A percentile compares a stretch with the other conserved stretches of the same genome.
Conservation (phyloP, 352 stramenopile species). For the Phytophthora ohioensis region DNA sequence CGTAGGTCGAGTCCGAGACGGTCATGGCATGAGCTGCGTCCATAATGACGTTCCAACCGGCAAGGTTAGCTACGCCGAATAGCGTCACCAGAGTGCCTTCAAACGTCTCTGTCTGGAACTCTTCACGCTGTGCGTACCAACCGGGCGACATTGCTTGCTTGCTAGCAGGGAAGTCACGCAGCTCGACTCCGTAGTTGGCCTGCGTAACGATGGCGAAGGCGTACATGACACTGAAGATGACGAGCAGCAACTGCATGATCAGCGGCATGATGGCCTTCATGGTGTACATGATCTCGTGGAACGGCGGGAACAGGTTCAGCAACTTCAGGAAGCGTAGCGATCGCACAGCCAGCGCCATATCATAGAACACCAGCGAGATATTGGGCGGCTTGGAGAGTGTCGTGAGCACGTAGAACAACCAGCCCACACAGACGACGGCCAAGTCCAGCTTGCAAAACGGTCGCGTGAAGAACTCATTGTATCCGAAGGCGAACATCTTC, state of each 20-base stretch:
- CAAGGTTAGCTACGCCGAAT: constrained; percentile 79
- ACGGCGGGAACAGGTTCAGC: constrained; percentile 84
- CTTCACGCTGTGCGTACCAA: constrained; percentile 76
- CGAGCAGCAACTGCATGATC: constrained; percentile 77
- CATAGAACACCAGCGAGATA: constrained; percentile 83
- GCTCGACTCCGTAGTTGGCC: constrained; percentile 71
- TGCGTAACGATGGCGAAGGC: constrained; percentile 85
- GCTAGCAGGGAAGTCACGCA: constrained; percentile 63
- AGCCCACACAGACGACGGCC: constrained; percentile 73
- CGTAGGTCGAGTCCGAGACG: constrained; percentile 60
- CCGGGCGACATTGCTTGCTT: constrained; percentile 58
- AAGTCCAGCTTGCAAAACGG: constrained; percentile 86
- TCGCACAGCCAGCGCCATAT: constrained; percentile 75
- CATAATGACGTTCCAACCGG: constrained; percentile 85
- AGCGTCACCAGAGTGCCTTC: constrained; percentile 80
- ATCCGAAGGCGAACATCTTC: constrained; percentile 88
- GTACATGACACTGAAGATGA: constrained; percentile 90
- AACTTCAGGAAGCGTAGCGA: constrained; percentile 85
- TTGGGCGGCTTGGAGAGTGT: constrained; percentile 60
- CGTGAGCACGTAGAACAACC: constrained; percentile 84
- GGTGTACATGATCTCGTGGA: constrained; percentile 86
- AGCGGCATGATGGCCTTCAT: constrained; percentile 87
- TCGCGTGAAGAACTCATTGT: constrained; percentile 74
- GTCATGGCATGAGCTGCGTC: constrained; percentile 80
- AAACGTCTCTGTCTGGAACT: constrained; percentile 86